Evolutionary conservation across 2,329 filamentous ascomycete genomes (phyloP), one percentile per base, ranked within the genome.

Genomic region (Tolypocladium amazonense): DNA sequence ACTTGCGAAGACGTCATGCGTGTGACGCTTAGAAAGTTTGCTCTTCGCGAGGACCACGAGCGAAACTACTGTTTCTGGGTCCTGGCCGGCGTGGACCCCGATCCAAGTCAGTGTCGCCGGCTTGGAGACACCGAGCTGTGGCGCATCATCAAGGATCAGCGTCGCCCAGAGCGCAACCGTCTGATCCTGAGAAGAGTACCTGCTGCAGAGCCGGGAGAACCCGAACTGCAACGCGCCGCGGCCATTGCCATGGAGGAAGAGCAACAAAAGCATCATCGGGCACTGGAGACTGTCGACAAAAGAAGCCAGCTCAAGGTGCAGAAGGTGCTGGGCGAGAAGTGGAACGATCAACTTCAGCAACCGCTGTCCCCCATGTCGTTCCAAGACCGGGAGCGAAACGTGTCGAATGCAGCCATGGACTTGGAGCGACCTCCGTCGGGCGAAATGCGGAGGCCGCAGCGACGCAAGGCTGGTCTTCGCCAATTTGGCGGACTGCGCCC

Each of bases 11-110:
- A 97, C 65, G 90, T 97, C 58, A 93, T 97, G 79, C 83, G 92
- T 54, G 88, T 90, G 62, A 96, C 94, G 0, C 76, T 97, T 53
- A 86, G 88, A 65, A 97, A 97, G 72, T 90, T 96, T 64, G 86
- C 87, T 47, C 81, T 96, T 37, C 89, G 92, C 27, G 92, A 96
- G 70, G 90, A 93, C 63, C 92, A 97, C 68, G 89, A 94, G 71
- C 86, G 92, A 68, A 96, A 95, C 69, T 97, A 96, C 76, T 97
- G 92, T 77, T 97, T 99, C 76, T 97, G 94, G 79, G 88, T 96
- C 1, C 80, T 97, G 61, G 88, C 90, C 65, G 93, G 92, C 57
- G 79, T 91, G 45, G 91, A 97, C 56, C 87, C 92, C 1, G 88
- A 94, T 65, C 88, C 91, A 37, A 83, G 82, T 56, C 86, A 92